Conservation (phyloP, 495 filamentous ascomycete species). For the Aspergillus nidulans region DNA sequence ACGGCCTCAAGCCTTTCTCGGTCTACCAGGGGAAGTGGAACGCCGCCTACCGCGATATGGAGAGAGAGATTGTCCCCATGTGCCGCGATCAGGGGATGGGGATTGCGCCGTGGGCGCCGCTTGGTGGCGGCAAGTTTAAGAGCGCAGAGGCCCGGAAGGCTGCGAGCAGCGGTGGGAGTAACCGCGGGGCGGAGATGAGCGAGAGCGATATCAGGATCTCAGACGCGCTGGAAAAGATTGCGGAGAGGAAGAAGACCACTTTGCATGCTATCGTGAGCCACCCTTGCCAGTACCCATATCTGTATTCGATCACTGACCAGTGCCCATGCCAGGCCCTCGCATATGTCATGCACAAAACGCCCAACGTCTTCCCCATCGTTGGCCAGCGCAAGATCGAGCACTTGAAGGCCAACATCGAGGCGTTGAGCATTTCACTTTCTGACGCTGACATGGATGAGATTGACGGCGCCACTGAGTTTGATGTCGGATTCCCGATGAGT, state of each 20-base stretch:
- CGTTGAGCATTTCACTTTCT: conserved; percentile 48
- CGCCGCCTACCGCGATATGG: conserved; percentile 25
- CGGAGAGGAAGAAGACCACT: conserved; percentile 39
- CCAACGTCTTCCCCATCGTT: conserved; percentile 73
- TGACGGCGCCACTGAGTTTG: conserved; percentile 45
- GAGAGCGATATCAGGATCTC: conserved; percentile 33
- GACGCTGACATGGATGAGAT: conserved; percentile 54
- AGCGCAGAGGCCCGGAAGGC: conserved; percentile 15
- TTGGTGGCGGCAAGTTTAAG: conserved; percentile 21
- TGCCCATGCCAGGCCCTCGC: conserved; percentile 48
- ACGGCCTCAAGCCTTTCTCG: conserved; percentile 3
- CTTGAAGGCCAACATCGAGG: conserved; percentile 58
- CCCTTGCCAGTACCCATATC: background rate
- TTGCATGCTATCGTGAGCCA: conserved; percentile 1
- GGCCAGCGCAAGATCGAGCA: conserved; percentile 65
- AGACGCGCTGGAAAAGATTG: conserved; percentile 47
- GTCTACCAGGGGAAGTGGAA: conserved; percentile 50
- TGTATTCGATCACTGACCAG: background rate
- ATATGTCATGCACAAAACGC: conserved; percentile 68
- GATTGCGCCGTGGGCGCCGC: conserved; percentile 5
- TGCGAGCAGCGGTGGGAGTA: background rate
- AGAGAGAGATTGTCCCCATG: conserved; percentile 36
- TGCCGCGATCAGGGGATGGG: conserved; percentile 10
- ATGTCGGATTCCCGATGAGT: conserved; percentile 20
- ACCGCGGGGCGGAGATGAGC: conserved; percentile 30